Evolutionary conservation across 805 yeast genomes (phyloP).

Genomic region (Metschnikowia reukaufii): DNA sequence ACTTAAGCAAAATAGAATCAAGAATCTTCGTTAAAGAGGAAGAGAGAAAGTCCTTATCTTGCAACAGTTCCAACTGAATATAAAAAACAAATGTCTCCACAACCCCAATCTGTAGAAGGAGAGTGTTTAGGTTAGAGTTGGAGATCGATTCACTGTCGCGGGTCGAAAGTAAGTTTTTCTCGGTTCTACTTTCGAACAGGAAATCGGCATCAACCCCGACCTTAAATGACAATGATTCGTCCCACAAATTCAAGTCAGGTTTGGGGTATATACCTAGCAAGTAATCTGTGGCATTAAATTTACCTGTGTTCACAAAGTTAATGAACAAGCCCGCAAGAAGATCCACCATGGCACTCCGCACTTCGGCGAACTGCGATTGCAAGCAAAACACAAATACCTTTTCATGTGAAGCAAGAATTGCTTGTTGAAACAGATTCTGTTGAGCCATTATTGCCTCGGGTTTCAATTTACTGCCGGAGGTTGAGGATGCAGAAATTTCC

Average conservation of each 20-base stretch:
- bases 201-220: conserved; percentile 24
- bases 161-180: conserved; percentile 21
- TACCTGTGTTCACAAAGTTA: conserved; percentile 41
- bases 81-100: conserved; percentile 37
- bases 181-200: conserved; percentile 20
- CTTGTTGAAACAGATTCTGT: conserved; percentile 38
- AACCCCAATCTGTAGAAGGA: conserved; percentile 31
- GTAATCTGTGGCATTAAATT: conserved; percentile 36
- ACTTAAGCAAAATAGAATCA: conserved; percentile 32
- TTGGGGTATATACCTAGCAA: conserved; percentile 31
- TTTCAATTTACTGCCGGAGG: conserved; percentile 40
- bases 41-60: conserved; percentile 37
- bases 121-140: conserved; percentile 20
- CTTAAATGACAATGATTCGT: conserved; percentile 20
- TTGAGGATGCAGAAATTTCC: conserved; percentile 35
- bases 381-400: conserved; percentile 32
- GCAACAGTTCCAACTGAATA: conserved; percentile 42
- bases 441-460: conserved; percentile 43
- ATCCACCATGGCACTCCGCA: conserved; percentile 39
- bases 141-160: conserved; percentile 32
- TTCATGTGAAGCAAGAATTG: conserved; percentile 30
- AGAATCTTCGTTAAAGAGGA: conserved; percentile 27
- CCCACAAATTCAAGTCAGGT: conserved; percentile 34
- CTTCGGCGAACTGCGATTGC: conserved; percentile 33
- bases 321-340: conserved; percentile 34